Base-by-base conservation (phyloP, 2,329 filamentous ascomycete species). In the Diplodia mutila region DNA sequence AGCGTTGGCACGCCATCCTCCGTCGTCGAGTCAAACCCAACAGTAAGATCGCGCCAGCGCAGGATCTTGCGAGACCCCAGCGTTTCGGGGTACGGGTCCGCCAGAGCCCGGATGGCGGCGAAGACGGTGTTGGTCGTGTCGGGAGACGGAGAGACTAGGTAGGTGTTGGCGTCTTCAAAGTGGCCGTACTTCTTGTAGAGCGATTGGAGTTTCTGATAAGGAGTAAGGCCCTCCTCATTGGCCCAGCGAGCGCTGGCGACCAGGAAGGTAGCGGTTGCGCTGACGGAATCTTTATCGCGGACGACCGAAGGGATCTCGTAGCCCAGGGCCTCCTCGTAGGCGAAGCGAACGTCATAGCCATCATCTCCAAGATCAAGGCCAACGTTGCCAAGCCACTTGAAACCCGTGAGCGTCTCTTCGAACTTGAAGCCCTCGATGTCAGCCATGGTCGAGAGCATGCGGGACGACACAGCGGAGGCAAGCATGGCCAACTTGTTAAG, bases 341-440 rank as follows among this genome's bases (percentile, higher is more conserved):
- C 87, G 72, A 85, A 89, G 0, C 82, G 78, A 0, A 85, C 82
- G 25, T 82, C 78, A 70, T 85, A 85, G 27, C 84, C 85, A 66
- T 79, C 72, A 2, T 74, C 72, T 66, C 83, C 67, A 1, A 89
- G 80, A n/a, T 83, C 78, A 21, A 83, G 82, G 1, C 86, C 85
- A 54, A 85, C 81, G 69, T 89, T 89, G 2, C 87, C 88, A 69
- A 90, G 84, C 88, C 88, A 90, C 75, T 90, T 90, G 79, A 90
- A 90, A 1, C 88, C 88, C 0, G 88, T 90, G 34, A 90, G 77
- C 0, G 88, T 89, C 72, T 90, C 87, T 68, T 82, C 80, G 72
- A 86, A 88, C 61, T 84, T 78, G 69, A 89, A 85, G 1, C 84
- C 85, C 74, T 85, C 84, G 23, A 81, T 78, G 32, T 78, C 73